Evolutionary conservation across 352 stramenopile species (phyloP).

Genomic region (Pythium dissimile): DNA sequence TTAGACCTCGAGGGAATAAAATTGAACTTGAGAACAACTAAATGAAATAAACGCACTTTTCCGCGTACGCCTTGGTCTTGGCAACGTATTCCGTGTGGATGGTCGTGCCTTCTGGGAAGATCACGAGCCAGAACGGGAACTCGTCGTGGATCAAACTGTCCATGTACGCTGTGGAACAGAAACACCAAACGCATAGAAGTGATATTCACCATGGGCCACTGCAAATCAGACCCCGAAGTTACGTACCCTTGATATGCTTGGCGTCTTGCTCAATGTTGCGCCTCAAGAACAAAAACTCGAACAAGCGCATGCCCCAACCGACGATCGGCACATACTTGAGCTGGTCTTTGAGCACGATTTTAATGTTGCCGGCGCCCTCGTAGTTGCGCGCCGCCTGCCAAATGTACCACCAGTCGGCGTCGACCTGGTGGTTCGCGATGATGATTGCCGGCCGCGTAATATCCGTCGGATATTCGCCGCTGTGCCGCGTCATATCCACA

Average conservation of each 20-base stretch:
- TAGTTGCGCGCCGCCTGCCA: constrained; percentile 76
- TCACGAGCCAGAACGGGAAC: constrained; percentile 86
- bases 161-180: constrained; percentile 51
- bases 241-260: constrained; percentile 53
- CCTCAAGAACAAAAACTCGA: constrained; percentile 89
- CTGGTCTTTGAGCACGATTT: constrained; percentile 91
- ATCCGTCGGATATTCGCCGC: constrained; percentile 75
- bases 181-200: neutral
- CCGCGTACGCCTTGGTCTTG: constrained; percentile 90
- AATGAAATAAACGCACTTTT: constrained; percentile 46
- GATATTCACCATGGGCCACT: neutral
- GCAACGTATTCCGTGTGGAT: constrained; percentile 84
- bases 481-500: no score
- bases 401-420: constrained; percentile 93
- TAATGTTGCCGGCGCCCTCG: constrained; percentile 75
- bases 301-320: constrained; percentile 87
- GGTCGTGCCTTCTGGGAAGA: constrained; percentile 91
- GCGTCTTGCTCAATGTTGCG: constrained; percentile 79
- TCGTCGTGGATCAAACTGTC: constrained; percentile 70
- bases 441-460: constrained; percentile 77
- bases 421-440: constrained; percentile 90
- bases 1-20: constrained; percentile 7
- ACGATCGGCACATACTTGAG: constrained; percentile 88
- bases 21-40: neutral
- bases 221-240: neutral